Evolutionary conservation across 1,284 basidiomycete genomes (phyloP), one percentile per base, ranked within the genome.

Genomic region (Irpex rosettiformis): DNA sequence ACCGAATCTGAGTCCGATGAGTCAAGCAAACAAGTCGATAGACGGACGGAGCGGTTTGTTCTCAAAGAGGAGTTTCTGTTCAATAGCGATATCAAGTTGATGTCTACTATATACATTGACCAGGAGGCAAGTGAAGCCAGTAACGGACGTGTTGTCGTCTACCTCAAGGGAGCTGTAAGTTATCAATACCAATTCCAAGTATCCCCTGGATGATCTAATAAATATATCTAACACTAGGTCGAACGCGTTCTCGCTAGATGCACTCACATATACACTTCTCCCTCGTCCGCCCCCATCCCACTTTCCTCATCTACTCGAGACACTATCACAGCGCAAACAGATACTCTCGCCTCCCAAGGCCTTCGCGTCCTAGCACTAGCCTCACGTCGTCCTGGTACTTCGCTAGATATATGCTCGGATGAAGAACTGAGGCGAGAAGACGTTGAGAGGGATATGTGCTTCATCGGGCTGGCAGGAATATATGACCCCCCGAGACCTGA

Each of bases 401-500:
- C 10, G 7, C 13, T 30, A 2, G 13, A 59, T 45, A 16, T 18
- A 4, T 16, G 10, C 10, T 51, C 25, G 5, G 43, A 22, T 25
- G 42, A 58, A 21, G 42, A 51, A 11, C 21, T 52, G 1, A 52
- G 45, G 3, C 75, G 85, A 27, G 80, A 80, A 49, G 77, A 81
- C 2, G 79, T 86, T 11, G 88, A 90, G 70, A 68, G 73, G 21
- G 77, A 77, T 25, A 82, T 88, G 66, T 74, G 73, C 4, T 84
- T 91, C 73, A 72, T 85, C 6, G 87, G 83, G 7, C 75, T 89
- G 1, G 83, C 79, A 10, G 88, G 87, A 55, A 84, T 90, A 58
- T 86, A 79, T 64, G 88, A 90, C 67, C 88, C 88, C 13, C 88
- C 88, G n/a, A 78, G 88, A 40, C 82, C 82, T 10, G 86, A 89